A percentile compares a stretch with the other conserved stretches of the same genome.
These are phyloP conservation scores for Neofusicoccum sp. DNA, from an alignment of 2,329 filamentous ascomycete genomes.

Conservation along the genomic window DNA sequence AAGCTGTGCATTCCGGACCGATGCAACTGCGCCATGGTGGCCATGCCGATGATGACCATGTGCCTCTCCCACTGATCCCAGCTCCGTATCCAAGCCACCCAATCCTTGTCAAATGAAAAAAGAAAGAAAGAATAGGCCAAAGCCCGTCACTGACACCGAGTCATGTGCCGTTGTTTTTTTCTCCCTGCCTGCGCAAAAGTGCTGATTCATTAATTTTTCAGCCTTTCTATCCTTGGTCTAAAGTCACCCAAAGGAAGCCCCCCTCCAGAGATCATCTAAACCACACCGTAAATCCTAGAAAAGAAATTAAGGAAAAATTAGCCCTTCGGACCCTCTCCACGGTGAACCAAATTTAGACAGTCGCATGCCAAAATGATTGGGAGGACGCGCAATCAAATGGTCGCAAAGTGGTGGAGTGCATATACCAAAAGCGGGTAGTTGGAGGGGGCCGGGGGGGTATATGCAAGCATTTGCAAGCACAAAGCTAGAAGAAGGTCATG, in stretches of 20 bases:
- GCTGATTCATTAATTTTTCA: neutral
- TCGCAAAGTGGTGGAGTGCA: neutral
- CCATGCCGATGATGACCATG: too few relatives aligned
- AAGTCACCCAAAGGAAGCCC: neutral
- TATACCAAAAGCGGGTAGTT: conserved; percentile 1
- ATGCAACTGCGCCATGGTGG: too few relatives aligned
- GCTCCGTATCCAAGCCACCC: too few relatives aligned
- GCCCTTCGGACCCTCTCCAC: neutral
- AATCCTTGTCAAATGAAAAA: too few relatives aligned
- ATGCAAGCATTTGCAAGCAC: neutral
- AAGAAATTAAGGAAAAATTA: neutral
- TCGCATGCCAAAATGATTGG: conserved; percentile 1
- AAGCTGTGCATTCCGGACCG: too few relatives aligned
- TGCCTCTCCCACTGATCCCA: too few relatives aligned
- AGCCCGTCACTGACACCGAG: too few relatives aligned
- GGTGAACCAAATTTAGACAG: neutral
- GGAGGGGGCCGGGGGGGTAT: neutral
- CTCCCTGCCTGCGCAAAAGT: neutral
- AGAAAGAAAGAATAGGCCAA: too few relatives aligned
- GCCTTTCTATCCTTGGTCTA: neutral
- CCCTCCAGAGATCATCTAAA: neutral
- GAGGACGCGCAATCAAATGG: conserved; percentile 3
- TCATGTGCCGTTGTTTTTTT: too few relatives aligned
- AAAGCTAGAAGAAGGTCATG: conserved; percentile 16
- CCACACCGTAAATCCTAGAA: conserved; percentile 19